Base-by-base conservation (phyloP, 257 asterid species). In the Solanum rostratum region DNA sequence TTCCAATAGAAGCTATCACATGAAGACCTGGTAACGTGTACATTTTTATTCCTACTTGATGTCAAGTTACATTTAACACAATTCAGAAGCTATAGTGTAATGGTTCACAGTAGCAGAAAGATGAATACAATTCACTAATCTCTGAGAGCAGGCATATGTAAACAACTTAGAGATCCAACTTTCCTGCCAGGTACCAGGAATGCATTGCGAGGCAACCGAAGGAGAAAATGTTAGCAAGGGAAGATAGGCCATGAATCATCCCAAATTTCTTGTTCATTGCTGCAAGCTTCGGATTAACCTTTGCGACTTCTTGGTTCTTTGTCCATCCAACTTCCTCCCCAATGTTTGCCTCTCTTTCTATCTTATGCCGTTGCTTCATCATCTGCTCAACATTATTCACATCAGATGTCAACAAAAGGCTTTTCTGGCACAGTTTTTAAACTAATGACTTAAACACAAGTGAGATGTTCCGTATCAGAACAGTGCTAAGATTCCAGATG, bases 261-360 rank as follows among this genome's bases (percentile, higher is more conserved):
- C 99, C 99, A 33, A 97, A 97, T 78, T 95, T 95, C 94, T 94
- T 97, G 98, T 97, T 97, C 99, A 97, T 95, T 71, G 97, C 86
- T 78, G 95, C 94, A 83, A 95, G 98, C 91, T 95, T 92, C 11
- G 98, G 99, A 37, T 95, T 94, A 52, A 69, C 92, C 94, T 94
- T 95, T 39, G 99, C 99, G 24, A 85, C 97, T 89, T 94, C 94
- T 73, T 90, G 89, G 90, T 95, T 97, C 88, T 97, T 93, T 19
- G 99, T 97, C 97, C 96, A 92, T 80, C 99, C 99, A 63, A 95
- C 91, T 93, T 97, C 99, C 4, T 95, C 98, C 65, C 99, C 98
- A 1, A 97, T 95, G 22, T 93, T 88, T 24, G 86, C 91, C 88
- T 97, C 99, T 85, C 95, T 93, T 92, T 97, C 99, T 29, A 92